Evolutionary conservation across 345 rosid species (phyloP).

Genomic region (Euphorbia pulcherrima): DNA sequence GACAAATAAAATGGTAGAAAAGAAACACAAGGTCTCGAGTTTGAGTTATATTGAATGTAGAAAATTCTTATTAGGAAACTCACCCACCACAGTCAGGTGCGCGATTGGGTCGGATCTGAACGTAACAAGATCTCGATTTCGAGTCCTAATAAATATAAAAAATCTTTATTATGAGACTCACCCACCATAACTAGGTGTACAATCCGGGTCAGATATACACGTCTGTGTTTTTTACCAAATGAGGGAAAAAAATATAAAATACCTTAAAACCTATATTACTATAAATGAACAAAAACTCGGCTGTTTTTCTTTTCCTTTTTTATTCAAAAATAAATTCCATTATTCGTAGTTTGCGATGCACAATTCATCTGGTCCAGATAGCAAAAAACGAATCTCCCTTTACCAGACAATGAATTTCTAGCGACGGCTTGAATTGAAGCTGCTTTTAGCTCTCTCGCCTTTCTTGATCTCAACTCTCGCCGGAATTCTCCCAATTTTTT

Average conservation of each 20-base stretch:
- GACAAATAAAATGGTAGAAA: too few relatives aligned
- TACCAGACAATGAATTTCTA: neutral
- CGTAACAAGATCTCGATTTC: too few relatives aligned
- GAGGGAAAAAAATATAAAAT: neutral
- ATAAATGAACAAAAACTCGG: neutral
- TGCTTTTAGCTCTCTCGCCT: neutral
- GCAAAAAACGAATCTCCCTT: neutral
- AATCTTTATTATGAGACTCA: too few relatives aligned
- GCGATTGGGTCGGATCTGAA: too few relatives aligned
- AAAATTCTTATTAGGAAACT: too few relatives aligned
- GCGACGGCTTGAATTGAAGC: neutral
- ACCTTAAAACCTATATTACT: neutral
- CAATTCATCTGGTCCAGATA: neutral
- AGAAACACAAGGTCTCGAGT: too few relatives aligned
- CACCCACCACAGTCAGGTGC: too few relatives aligned
- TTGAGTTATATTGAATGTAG: too few relatives aligned
- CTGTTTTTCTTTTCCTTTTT: neutral
- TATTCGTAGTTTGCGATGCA: neutral
- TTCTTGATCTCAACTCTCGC: neutral
- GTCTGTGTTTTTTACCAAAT: too few relatives aligned
- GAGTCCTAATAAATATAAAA: too few relatives aligned
- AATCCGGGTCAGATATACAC: too few relatives aligned
- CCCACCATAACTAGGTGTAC: too few relatives aligned
- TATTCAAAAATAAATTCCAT: neutral
- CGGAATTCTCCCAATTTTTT: neutral